These are phyloP conservation scores for Zygotorulaspora sp. DNA, from an alignment of 805 yeast genomes.

Conservation along the genomic window DNA sequence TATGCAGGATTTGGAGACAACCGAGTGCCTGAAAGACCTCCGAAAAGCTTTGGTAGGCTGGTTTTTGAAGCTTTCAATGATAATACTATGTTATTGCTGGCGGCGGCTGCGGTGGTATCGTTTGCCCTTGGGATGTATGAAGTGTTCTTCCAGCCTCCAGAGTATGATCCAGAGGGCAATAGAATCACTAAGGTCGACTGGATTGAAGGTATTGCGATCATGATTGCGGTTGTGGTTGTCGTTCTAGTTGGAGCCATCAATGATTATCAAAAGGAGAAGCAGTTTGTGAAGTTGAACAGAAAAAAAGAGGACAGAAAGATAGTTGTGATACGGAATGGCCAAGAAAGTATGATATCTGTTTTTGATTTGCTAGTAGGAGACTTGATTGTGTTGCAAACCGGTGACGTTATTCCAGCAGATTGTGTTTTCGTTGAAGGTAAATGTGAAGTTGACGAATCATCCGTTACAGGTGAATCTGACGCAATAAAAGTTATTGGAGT, in stretches of 20 bases:
- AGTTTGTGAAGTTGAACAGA: conserved; percentile 80
- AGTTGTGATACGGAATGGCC: conserved; percentile 69
- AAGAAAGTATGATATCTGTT: conserved; percentile 62
- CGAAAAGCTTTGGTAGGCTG: conserved; percentile 61
- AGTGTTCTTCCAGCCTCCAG: conserved; percentile 78
- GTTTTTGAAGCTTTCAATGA: conserved; percentile 86
- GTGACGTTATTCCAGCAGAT: conserved; percentile 92
- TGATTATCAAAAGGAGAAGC: conserved; percentile 94
- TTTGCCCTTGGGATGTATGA: conserved; percentile 89
- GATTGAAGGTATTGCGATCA: conserved; percentile 98
- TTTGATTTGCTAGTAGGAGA: conserved; percentile 85
- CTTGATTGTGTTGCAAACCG: conserved; percentile 75
- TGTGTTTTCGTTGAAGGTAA: conserved; percentile 67
- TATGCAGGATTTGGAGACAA: conserved; percentile 59
- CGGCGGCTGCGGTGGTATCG: conserved; percentile 84
- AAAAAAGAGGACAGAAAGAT: conserved; percentile 83
- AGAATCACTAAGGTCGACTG: conserved; percentile 83
- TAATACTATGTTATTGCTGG: conserved; percentile 76
- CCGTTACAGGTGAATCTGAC: conserved; percentile 90
- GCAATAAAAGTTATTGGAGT: conserved; percentile 70
- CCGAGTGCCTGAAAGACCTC: conserved; percentile 62
- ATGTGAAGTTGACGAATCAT: conserved; percentile 85
- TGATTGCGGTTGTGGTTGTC: conserved; percentile 85
- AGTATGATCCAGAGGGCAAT: conserved; percentile 73
- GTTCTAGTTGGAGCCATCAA: conserved; percentile 92